Evolutionary conservation across 2,329 filamentous ascomycete genomes (phyloP), one percentile per base, ranked within the genome.

Genomic region (Aureobasidium pullulans): DNA sequence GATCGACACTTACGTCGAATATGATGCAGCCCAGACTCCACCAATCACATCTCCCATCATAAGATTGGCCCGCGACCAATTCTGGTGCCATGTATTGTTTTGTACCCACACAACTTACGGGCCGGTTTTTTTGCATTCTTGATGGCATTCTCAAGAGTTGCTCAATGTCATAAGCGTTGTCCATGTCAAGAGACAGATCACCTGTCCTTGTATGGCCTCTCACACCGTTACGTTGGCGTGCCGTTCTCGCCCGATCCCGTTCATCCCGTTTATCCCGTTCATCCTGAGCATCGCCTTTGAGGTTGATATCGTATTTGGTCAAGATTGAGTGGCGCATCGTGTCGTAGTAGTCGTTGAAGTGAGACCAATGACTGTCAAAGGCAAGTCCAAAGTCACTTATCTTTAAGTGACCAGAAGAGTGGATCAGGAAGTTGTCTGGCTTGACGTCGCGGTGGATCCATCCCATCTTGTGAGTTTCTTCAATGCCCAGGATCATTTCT

Each of bases 21-120:
- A 97, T 75, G 69, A 97, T 96, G 69, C 97, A 85, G 57, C 91
- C 93, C 66, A 97, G 84, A 74, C 92, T 96, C 93, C 89, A 97
- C 90, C 83, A 97, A 74, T 97, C 93, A 74, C 93, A 97, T 68
- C 93, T 82, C 32, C 89, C 93, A 73, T 97, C 94, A 71, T 97
- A 97, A 39, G 81, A 76, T 50, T 90, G 82, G 31, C 92, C 90
- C 64, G 82, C 79, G 60, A 96, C 86, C 16, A 97, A 89, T 76
- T 97, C 94, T 1, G 93, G 93, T 0, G 94, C 93, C 94, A 96
- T 97, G 76, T 97, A 97, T 70, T 96, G 93, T 70, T 91, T 96
- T 2, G 94, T 97, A 2, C 93, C 93, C 10, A 97, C 93, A 1
- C 96, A 85, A 47, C 91, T 96, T 65, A 86, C 84, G 1, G 93